Evolutionary conservation across 176 grass and related monocot species (phyloP).

Genomic region (Rhynchospora pubera): DNA sequence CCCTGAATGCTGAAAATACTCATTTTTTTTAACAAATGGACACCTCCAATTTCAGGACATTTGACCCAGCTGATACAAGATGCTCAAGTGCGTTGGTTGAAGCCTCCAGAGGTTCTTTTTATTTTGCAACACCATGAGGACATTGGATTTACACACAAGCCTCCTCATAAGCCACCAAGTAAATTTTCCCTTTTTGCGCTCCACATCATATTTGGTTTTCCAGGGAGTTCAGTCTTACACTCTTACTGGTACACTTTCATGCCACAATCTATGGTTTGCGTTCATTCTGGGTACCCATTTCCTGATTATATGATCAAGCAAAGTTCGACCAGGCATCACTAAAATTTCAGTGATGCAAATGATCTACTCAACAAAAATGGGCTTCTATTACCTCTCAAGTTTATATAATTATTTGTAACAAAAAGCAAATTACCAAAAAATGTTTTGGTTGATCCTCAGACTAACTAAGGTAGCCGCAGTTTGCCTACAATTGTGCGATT

Average conservation of each 20-base stretch:
- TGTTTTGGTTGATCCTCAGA: not conserved
- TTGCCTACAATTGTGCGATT: not conserved
- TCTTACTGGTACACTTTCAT: not conserved
- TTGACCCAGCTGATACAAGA: constrained; percentile 39
- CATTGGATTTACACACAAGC: constrained; percentile 33
- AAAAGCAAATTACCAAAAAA: not conserved
- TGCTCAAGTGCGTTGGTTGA: constrained; percentile 65
- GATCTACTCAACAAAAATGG: not conserved
- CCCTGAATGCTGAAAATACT: not conserved
- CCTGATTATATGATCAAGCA: not conserved
- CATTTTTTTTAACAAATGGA: constrained; percentile 1
- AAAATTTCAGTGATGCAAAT: not conserved
- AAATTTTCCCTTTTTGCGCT: constrained; percentile 25
- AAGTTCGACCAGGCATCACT: not conserved
- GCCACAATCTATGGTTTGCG: not conserved
- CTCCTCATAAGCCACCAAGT: constrained; percentile 68
- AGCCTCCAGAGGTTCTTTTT: constrained; percentile 56
- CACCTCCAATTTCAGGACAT: constrained; percentile 37
- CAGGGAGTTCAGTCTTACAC: not conserved
- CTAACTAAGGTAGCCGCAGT: not conserved
- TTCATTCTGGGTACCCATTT: not conserved
- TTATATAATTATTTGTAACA: not conserved
- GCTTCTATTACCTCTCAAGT: not conserved
- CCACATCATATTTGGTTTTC: constrained; percentile 5
- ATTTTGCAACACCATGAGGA: constrained; percentile 60